Conservation (phyloP, 73 alveolate genomes). For the Stentor roeselii region DNA sequence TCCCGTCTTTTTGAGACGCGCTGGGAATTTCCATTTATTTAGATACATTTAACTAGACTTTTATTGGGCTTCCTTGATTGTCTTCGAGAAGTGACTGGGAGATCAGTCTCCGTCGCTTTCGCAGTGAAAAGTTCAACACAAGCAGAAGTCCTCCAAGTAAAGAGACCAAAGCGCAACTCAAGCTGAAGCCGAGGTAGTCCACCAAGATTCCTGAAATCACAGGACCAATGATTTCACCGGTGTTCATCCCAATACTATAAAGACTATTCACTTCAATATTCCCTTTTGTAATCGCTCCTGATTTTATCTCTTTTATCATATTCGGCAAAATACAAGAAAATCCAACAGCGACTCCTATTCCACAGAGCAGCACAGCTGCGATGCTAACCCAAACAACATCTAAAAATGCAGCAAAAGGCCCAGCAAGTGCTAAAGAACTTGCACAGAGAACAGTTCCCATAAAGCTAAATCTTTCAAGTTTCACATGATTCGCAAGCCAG, state of each 20-base stretch:
- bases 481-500: not conserved
- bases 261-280: not conserved
- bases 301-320: not conserved
- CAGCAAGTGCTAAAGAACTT: not conserved
- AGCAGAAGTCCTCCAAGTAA: not conserved
- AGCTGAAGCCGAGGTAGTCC: not conserved
- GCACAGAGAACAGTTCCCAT: not conserved
- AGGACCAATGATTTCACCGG: not conserved
- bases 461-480: no score
- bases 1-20: not conserved
- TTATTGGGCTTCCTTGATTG: no score
- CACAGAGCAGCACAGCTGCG: not conserved
- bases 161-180: not conserved
- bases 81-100: no score
- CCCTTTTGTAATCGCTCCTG: not conserved
- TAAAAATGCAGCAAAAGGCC: not conserved
- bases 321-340: not conserved
- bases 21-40: not conserved
- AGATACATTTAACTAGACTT: no score
- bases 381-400: not conserved
- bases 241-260: not conserved
- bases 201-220: not conserved
- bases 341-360: not conserved
- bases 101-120: no score
- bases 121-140: not conserved